These are phyloP conservation scores for Alternaria sp. DNA, from an alignment of 2,329 filamentous ascomycete genomes.

Conservation along the genomic window DNA sequence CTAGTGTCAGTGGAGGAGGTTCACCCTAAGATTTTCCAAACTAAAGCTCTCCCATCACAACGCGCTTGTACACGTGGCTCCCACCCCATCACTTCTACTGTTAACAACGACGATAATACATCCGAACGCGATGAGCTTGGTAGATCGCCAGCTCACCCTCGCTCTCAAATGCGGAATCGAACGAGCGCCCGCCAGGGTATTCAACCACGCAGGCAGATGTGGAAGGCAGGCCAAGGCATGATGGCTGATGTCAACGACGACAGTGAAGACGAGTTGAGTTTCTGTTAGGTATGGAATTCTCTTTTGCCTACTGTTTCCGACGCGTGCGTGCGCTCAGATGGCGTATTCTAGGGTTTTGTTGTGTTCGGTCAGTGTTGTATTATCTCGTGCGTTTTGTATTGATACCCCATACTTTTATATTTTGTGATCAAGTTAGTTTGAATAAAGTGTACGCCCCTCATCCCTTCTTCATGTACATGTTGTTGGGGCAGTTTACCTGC, in stretches of 20 bases:
- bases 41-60: not conserved
- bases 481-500: too few species aligned
- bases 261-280: conserved; percentile 48
- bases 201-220: conserved; percentile 18
- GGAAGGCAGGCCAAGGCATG: conserved; percentile 11
- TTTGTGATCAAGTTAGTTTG: not conserved
- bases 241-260: conserved; percentile 20
- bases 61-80: not conserved
- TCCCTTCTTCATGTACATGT: too few species aligned
- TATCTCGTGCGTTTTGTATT: not conserved
- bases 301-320: not conserved
- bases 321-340: not conserved
- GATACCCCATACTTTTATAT: not conserved
- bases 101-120: not conserved
- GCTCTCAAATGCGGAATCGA: conserved; percentile 1
- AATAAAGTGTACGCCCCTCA: not conserved
- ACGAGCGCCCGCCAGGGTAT: not conserved
- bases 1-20: not conserved
- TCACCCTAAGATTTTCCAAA: not conserved
- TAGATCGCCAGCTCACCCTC: conserved; percentile 15
- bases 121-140: conserved; percentile 26
- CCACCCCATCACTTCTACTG: not conserved
- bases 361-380: not conserved
- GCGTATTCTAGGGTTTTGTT: not conserved
- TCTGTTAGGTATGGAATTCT: conserved; percentile 28